Percentiles rank a stretch among this genome's conserved stretches.
Evolutionary conservation across 139 green algal genomes (phyloP).

Genomic region (Nannochloris sp.): DNA sequence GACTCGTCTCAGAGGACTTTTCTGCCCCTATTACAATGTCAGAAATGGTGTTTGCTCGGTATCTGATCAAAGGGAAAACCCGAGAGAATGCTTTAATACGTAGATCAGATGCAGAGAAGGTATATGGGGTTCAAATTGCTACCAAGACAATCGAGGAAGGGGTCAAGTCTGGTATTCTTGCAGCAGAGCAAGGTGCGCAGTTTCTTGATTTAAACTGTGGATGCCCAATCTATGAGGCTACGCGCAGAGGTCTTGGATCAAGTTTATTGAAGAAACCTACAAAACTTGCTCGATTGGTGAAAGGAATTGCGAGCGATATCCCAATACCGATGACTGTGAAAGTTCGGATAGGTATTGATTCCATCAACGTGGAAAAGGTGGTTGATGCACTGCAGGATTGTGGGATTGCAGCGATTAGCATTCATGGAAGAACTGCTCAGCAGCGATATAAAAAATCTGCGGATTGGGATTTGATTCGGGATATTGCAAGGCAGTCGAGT

Average conservation of each 20-base stretch:
- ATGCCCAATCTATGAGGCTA: slow-evolving; percentile 78
- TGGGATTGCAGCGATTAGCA: slow-evolving; percentile 62
- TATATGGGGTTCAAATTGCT: slow-evolving; percentile 54
- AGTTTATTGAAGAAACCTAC: slow-evolving; percentile 67
- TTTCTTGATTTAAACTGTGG: slow-evolving; percentile 83
- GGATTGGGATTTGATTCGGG: slow-evolving; percentile 60
- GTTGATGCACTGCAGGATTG: slow-evolving; percentile 42
- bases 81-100: slow-evolving; percentile 25
- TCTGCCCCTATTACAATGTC: slow-evolving; percentile 53
- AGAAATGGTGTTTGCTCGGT: slow-evolving; percentile 72
- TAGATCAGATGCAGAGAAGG: slow-evolving; percentile 11
- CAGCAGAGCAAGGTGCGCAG: slow-evolving; percentile 46
- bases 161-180: slow-evolving; percentile 43
- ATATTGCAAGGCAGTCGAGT: slow-evolving; percentile 17
- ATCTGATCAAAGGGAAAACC: slow-evolving; percentile 35
- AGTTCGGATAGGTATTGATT: slow-evolving; percentile 46
- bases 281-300: slow-evolving; percentile 70
- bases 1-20: slow-evolving; percentile 56
- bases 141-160: slow-evolving; percentile 73
- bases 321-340: slow-evolving; percentile 81
- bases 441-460: slow-evolving; percentile 73
- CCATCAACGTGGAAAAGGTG: slow-evolving; percentile 57
- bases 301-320: slow-evolving; percentile 46
- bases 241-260: slow-evolving; percentile 58
- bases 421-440: slow-evolving; percentile 80